Conservation (phyloP, 805 yeast species). For the Candida verbasci region DNA sequence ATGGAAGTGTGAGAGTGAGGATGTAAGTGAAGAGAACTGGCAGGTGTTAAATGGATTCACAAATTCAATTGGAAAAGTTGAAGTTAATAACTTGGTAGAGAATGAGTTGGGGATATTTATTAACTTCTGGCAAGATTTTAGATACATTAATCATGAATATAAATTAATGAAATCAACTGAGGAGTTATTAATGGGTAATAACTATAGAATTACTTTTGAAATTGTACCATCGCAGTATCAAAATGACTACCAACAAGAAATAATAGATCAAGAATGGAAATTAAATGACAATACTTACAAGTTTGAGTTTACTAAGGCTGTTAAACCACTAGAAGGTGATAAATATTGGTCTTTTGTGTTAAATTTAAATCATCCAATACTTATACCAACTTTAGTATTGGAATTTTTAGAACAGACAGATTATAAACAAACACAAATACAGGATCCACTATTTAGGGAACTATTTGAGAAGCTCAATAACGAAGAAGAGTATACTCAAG, state of each 20-base stretch:
- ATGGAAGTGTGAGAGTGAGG: conserved; percentile 19
- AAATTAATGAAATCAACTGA: conserved; percentile 1
- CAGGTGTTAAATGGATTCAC: conserved; percentile 16
- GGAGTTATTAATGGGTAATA: conserved; percentile 12
- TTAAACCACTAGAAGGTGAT: neutral
- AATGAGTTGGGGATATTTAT: conserved; percentile 29
- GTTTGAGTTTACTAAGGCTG: conserved; percentile 9
- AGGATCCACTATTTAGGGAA: neutral
- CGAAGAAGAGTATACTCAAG: conserved; percentile 3
- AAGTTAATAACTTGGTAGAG: conserved; percentile 18
- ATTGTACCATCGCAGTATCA: conserved; percentile 11
- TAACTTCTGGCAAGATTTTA: conserved; percentile 33
- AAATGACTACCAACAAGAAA: conserved; percentile 17
- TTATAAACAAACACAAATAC: neutral
- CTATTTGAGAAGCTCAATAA: conserved; percentile 7
- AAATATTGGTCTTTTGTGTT: conserved; percentile 22
- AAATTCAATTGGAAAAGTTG: conserved; percentile 22
- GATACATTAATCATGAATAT: conserved; percentile 23
- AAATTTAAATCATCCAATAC: conserved; percentile 21
- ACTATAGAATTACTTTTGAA: conserved; percentile 18
- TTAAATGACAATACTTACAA: conserved; percentile 10
- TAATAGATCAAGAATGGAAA: conserved; percentile 18
- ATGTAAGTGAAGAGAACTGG: conserved; percentile 15
- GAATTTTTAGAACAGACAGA: conserved; percentile 23
- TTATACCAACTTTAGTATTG: conserved; percentile 22